Conservation (phyloP, 2,329 filamentous ascomycete genomes). For the Penicillium sp. region DNA sequence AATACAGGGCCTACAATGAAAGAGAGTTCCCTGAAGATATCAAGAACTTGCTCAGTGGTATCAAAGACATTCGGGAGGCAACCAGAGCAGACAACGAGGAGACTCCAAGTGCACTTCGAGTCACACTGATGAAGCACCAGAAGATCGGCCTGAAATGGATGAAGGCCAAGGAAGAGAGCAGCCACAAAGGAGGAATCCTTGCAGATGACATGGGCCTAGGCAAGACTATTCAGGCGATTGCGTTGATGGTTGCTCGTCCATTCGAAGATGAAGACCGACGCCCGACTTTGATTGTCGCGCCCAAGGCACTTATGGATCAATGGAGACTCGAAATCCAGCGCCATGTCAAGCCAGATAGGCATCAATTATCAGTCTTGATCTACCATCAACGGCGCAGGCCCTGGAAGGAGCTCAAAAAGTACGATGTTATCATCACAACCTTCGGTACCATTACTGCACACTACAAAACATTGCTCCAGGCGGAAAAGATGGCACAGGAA, state of each 20-base stretch:
- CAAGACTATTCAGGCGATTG: constrained; percentile 79
- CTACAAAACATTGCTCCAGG: constrained; percentile 58
- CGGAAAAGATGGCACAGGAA: constrained; percentile 51
- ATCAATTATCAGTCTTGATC: constrained; percentile 64
- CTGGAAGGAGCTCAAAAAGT: constrained; percentile 61
- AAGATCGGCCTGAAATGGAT: constrained; percentile 75
- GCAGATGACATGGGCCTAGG: constrained; percentile 82
- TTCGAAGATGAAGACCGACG: constrained; percentile 58
- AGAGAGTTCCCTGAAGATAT: constrained; percentile 63
- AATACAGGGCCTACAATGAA: constrained; percentile 23
- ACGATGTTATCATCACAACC: constrained; percentile 76
- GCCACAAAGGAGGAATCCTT: constrained; percentile 71
- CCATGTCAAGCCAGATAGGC: constrained; percentile 59
- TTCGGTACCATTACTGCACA: constrained; percentile 71
- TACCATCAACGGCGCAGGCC: constrained; percentile 62
- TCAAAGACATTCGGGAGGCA: constrained; percentile 68
- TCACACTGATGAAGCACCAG: constrained; percentile 75
- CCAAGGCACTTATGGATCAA: constrained; percentile 75
- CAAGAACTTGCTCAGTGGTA: constrained; percentile 67
- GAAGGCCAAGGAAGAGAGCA: constrained; percentile 68
- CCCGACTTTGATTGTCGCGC: constrained; percentile 80
- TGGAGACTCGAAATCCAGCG: constrained; percentile 77
- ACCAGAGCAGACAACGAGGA: constrained; percentile 61
- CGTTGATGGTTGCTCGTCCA: constrained; percentile 69
- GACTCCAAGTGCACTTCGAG: constrained; percentile 67